A percentile compares a stretch with the other conserved stretches of the same genome.
These are phyloP conservation scores for Strigomonas oncopelti DNA, from an alignment of 208 protist genomes.

Conservation along the genomic window DNA sequence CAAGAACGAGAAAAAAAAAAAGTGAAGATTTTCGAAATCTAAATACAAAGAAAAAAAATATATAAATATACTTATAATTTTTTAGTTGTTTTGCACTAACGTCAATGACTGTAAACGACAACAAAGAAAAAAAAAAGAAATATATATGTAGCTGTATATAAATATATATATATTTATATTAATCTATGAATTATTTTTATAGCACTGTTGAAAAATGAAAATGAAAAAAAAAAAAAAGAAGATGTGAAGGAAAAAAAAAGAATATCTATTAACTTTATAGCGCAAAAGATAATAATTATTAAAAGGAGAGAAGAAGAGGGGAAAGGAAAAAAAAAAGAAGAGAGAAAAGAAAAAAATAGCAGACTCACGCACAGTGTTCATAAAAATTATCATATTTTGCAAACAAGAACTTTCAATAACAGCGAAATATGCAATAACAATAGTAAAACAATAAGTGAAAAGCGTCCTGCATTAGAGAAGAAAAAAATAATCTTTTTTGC, in stretches of 20 bases:
- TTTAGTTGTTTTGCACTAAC: too few species aligned
- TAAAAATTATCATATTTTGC: neutral
- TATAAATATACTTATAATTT: neutral
- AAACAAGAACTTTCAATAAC: neutral
- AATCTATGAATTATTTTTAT: neutral
- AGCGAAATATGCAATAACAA: neutral
- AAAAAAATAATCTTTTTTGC: too few species aligned
- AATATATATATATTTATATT: too few species aligned
- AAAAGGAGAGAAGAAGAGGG: neutral
- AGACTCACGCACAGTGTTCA: too few species aligned
- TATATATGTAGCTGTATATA: too few species aligned
- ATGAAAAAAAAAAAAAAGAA: constrained; percentile 11
- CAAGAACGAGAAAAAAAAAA: neutral
- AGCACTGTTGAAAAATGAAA: constrained; percentile 6
- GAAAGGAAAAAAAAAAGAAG: constrained; percentile 3
- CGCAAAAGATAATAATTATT: neutral
- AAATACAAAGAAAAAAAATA: neutral
- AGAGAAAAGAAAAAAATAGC: neutral
- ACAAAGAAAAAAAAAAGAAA: too few species aligned
- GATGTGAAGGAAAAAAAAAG: constrained; percentile 1
- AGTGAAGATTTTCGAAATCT: neutral
- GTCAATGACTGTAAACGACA: too few species aligned
- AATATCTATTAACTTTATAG: constrained; percentile 2
- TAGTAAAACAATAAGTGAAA: neutral
- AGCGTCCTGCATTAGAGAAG: too few species aligned